phyloP scores from a whole-genome alignment of 2,329 filamentous ascomycete genomes.

The Alternaria panax region DNA sequence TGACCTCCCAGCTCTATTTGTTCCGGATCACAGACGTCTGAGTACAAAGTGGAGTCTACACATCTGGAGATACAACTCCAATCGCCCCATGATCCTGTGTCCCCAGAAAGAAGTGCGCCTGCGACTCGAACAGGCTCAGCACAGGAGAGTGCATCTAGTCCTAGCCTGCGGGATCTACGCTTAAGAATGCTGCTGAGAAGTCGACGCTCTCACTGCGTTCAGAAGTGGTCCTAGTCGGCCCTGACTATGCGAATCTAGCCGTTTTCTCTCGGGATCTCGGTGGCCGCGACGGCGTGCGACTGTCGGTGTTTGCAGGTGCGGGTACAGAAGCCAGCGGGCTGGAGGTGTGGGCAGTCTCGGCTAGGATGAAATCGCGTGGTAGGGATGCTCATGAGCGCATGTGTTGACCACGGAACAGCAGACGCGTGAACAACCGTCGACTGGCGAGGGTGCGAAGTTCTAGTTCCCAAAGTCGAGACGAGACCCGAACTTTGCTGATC shows the following conservation, averaged over 20 bases:
- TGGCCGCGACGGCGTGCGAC: not conserved
- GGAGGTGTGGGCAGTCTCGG: not conserved
- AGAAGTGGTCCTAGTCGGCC: not conserved
- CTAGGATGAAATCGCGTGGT: not conserved
- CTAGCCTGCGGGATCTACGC: not conserved
- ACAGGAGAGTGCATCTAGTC: not conserved
- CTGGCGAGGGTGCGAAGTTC: conserved; percentile 2
- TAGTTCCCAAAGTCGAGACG: conserved; percentile 4
- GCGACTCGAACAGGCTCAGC: not conserved
- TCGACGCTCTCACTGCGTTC: not conserved
- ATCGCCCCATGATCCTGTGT: not conserved
- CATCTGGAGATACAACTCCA: not conserved
- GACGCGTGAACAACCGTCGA: not conserved
- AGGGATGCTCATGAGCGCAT: not conserved
- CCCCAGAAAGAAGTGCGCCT: not conserved
- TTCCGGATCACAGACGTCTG: not conserved
- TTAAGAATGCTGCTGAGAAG: not conserved
- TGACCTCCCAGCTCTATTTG: not conserved
- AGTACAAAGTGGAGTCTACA: not conserved
- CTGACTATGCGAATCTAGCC: not conserved
- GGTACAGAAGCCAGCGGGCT: not conserved
- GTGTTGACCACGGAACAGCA: not conserved
- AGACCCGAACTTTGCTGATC: conserved; percentile 3
- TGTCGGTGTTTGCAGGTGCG: not conserved
- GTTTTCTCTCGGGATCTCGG: not conserved